Evolutionary conservation across 768 basidiomycete genomes (phyloP).

Genomic region (Agrocybe pediades): DNA sequence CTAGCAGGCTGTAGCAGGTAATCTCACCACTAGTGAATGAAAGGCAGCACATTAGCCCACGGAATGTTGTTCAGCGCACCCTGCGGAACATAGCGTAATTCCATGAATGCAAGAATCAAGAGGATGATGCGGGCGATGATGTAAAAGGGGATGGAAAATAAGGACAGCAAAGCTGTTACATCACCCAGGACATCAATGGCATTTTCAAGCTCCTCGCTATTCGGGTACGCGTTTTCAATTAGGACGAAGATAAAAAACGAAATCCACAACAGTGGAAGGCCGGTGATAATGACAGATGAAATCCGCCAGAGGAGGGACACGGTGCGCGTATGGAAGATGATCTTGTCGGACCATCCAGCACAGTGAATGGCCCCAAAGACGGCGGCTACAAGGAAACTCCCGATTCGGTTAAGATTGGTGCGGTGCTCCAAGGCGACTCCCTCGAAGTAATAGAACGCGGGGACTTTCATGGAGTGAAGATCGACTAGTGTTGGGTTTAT

Average conservation of each 20-base stretch:
- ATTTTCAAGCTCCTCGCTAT: not conserved
- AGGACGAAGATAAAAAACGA: not conserved
- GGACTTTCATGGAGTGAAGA: too few relatives aligned
- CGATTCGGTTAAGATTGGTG: too few relatives aligned
- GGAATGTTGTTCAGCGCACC: too few relatives aligned
- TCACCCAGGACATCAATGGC: not conserved
- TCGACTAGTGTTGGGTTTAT: too few relatives aligned
- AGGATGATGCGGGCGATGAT: not conserved
- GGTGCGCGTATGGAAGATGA: not conserved
- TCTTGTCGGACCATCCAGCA: not conserved
- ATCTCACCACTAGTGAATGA: too few relatives aligned
- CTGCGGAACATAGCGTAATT: not conserved
- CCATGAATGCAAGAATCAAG: not conserved
- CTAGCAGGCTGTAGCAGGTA: too few relatives aligned
- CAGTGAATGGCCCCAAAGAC: conserved; percentile 11
- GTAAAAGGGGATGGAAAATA: not conserved
- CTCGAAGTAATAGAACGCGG: too few relatives aligned
- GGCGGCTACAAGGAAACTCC: not conserved
- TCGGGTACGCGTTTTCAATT: not conserved
- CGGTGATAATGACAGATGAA: conserved; percentile 1
- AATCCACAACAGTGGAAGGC: not conserved
- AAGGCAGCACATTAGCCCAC: too few relatives aligned
- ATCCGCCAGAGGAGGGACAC: conserved; percentile 1
- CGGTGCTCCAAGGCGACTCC: too few relatives aligned
- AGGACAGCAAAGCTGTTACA: not conserved